These are phyloP conservation scores for Ceratobasidium sp. DNA, from an alignment of 1,284 basidiomycete species.

Conservation along the genomic window DNA sequence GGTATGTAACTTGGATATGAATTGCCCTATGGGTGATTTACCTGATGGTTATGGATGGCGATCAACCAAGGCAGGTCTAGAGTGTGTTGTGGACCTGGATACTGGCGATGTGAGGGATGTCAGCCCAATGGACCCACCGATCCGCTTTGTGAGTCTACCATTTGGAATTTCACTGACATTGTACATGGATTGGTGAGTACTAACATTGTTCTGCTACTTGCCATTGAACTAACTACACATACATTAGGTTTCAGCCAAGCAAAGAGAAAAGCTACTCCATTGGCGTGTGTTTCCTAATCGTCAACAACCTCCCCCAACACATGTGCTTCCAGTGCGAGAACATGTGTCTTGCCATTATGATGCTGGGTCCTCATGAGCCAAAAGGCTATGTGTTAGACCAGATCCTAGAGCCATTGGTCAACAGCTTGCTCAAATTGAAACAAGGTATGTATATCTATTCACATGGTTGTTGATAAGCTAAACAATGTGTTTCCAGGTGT, in stretches of 20 bases:
- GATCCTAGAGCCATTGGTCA: slow-evolving; percentile 24
- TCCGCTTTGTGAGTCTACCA: slow-evolving; percentile 14
- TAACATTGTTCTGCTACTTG: not conserved
- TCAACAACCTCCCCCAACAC: slow-evolving; percentile 23
- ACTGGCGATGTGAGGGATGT: not conserved
- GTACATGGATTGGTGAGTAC: slow-evolving; percentile 6
- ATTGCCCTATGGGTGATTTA: slow-evolving; percentile 7
- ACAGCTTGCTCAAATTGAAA: slow-evolving; percentile 19
- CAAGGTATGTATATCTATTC: slow-evolving; percentile 4
- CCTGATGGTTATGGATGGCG: slow-evolving; percentile 11
- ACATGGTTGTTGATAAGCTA: too few relatives aligned
- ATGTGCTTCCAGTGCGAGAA: slow-evolving; percentile 20
- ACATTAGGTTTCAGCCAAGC: slow-evolving; percentile 12
- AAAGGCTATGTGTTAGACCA: slow-evolving; percentile 17
- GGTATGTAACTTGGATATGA: not conserved
- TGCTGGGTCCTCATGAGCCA: slow-evolving; percentile 36
- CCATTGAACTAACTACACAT: not conserved
- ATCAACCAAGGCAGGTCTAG: slow-evolving; percentile 4
- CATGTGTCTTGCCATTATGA: slow-evolving; percentile 6
- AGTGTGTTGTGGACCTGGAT: not conserved
- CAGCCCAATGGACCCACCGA: not conserved
- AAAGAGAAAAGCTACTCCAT: slow-evolving; percentile 19
- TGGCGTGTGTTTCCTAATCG: slow-evolving; percentile 3
- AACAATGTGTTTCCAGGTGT: not conserved
- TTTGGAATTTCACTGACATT: slow-evolving; percentile 8